phyloP scores from a whole-genome alignment of 2,329 filamentous ascomycete species.

The Amphichorda felina region DNA sequence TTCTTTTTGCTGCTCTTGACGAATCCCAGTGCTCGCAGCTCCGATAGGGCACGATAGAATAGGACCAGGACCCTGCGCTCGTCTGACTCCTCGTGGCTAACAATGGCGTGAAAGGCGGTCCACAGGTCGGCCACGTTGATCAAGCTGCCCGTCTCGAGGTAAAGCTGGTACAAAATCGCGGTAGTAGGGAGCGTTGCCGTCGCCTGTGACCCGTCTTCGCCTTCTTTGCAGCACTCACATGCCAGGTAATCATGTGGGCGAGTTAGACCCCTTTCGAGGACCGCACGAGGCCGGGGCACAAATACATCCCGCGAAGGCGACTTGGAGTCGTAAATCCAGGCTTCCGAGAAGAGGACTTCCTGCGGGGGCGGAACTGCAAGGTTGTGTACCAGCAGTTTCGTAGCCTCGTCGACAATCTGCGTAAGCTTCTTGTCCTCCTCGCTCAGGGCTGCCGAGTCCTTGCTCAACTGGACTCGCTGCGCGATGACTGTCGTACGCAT shows the following conservation, averaged over 20 bases:
- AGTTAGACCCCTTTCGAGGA: conserved; percentile 59
- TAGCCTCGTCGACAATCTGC: conserved; percentile 42
- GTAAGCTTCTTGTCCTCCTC: conserved; percentile 63
- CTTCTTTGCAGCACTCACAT: conserved; percentile 53
- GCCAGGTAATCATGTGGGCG: conserved; percentile 67
- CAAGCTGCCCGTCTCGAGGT: conserved; percentile 62
- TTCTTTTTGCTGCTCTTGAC: conserved; percentile 86
- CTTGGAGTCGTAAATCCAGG: conserved; percentile 64
- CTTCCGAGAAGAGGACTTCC: conserved; percentile 52
- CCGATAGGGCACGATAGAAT: conserved; percentile 79
- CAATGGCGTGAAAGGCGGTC: conserved; percentile 59
- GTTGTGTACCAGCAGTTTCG: conserved; percentile 12
- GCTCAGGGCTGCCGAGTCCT: conserved; percentile 58
- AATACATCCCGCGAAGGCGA: conserved; percentile 64
- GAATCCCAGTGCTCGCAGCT: conserved; percentile 76
- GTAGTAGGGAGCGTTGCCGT: conserved; percentile 50
- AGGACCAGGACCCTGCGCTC: conserved; percentile 53
- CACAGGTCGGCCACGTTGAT: conserved; percentile 74
- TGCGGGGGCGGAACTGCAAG: conserved; percentile 14
- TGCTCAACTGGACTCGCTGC: conserved; percentile 70
- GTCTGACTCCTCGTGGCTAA: conserved; percentile 26
- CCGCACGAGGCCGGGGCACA: conserved; percentile 57
- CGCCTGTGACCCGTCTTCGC: conserved; percentile 30
- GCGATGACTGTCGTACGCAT: conserved; percentile 69
- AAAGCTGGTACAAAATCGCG: conserved; percentile 66